Conservation (phyloP, 306 rosid species). For the Cucumis sativus region Cucumber_9930_V3 NC_026659.2:16990001-16990500, state of each 20-base stretch:
- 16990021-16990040: conserved; percentile 81
- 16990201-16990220: conserved; percentile 53
- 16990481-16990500: conserved; percentile 98
- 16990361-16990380: neutral
- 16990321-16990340: too few relatives aligned
- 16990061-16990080: conserved; percentile 44
- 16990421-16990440: conserved; percentile 96
- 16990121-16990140: conserved; percentile 2
- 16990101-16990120: neutral
- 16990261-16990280: conserved; percentile 93
- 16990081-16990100: neutral
- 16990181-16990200: conserved; percentile 57
- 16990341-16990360: neutral
- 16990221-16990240: conserved; percentile 63
- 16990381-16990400: neutral
- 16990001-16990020: conserved; percentile 86
- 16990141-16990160: conserved; percentile 92
- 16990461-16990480: conserved; percentile 85
- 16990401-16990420: conserved; percentile 26
- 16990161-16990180: conserved; percentile 81
- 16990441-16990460: conserved; percentile 69
- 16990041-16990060: conserved; percentile 96
- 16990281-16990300: neutral
- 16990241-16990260: conserved; percentile 93
- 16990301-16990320: neutral